Conservation (phyloP, 169 alveolate species). For the Eimeria zaria region DNA sequence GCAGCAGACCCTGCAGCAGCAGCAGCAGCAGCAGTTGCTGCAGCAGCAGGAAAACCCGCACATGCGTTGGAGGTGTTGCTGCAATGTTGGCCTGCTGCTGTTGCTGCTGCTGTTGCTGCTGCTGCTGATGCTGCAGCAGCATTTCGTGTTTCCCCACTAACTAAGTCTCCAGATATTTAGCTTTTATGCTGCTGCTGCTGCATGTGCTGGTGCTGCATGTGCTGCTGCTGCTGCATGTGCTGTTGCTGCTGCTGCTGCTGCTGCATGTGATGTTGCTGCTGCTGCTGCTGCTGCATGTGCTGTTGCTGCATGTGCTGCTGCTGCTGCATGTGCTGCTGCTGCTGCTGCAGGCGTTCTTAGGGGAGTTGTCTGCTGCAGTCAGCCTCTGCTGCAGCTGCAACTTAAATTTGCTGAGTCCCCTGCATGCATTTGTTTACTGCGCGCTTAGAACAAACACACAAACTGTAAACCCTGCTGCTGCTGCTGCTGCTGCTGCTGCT, state of each 20-base stretch:
- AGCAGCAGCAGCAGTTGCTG: not conserved
- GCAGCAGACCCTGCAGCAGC: constrained; percentile 19
- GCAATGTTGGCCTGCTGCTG: not conserved
- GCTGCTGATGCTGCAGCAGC: not conserved
- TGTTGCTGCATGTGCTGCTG: constrained; percentile 20
- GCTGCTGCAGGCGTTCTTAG: constrained; percentile 66
- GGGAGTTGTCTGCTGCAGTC: constrained; percentile 68
- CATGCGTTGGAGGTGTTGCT: not conserved
- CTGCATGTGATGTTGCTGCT: not conserved
- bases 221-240: constrained; percentile 52
- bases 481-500: constrained; percentile 6
- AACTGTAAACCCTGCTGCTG: not conserved
- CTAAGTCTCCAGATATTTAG: not conserved
- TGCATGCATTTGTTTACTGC: constrained; percentile 25
- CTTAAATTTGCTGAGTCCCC: not conserved
- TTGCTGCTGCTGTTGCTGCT: not conserved
- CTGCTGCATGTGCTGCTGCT: constrained; percentile 51
- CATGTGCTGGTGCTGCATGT: not conserved
- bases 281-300: not conserved
- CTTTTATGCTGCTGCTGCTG: not conserved
- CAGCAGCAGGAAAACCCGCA: not conserved
- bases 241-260: constrained; percentile 50
- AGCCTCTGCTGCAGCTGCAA: constrained; percentile 1
- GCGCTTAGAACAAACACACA: not conserved
- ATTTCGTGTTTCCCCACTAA: not conserved